Base-by-base conservation (phyloP, 2,329 filamentous ascomycete species). In the Leptographium procerum region DNA sequence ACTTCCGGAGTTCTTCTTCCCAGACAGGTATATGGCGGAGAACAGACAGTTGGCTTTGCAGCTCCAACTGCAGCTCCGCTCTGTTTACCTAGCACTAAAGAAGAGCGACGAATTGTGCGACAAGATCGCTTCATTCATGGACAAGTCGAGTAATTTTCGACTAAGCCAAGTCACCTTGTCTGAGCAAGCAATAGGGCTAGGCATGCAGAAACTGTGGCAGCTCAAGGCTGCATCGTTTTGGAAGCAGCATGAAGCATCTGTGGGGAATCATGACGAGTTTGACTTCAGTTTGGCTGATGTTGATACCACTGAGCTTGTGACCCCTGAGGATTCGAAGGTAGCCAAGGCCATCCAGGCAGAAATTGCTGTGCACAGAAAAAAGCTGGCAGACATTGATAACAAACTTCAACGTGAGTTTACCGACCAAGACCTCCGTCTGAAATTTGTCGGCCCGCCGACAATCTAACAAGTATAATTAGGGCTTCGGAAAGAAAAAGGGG, bases 1-100 rank as follows among this genome's bases (percentile, higher is more conserved):
- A 5, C 59, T 67, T 3, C 66, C 66, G 13, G 64, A 62, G 16
- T 50, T 62, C 13, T 59, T 67, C 19, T 67, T 64, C 43, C 40
- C 61, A 8, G 66, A 68, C 57, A 62, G 66, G 2, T 68, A 67
- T 56, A 29, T 65, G 9, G 58, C 57, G 4, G 62, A 63, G 24
- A 61, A 67, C 45, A 48, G 59, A 11, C 43, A 60, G 13, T 45
- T 60, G 10, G 64, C 64, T 2, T 54, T 62, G 33, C 29, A 59
- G 11, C 55, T 64, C 19, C 64, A 66, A 28, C 43, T 55, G 8
- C 52, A 63, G 24, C 60, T 66, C 8, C 57, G 58, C 6, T 53
- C 53, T 8, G 33, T 64, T 26, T 61, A 58, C 31, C 53, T 50
- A 26, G 45, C 58, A 2, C 47, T 67, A 3, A 51, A 58, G 4